A percentile compares a stretch with the other conserved stretches of the same genome.
Conservation (phyloP, 2,329 filamentous ascomycete genomes). For the Pseudopithomyces maydicus region DNA sequence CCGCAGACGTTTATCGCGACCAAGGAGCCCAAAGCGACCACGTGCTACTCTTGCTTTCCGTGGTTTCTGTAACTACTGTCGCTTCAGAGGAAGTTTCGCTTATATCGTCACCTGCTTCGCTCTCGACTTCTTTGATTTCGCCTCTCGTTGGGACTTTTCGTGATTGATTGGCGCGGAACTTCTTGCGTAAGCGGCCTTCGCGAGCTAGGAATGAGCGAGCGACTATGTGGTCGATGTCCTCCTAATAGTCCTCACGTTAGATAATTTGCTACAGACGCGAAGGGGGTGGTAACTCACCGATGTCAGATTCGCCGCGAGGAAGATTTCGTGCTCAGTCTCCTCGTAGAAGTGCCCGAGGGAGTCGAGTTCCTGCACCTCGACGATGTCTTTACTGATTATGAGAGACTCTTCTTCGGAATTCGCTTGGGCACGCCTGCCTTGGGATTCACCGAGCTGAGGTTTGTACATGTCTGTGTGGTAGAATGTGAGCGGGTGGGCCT, state of each 20-base stretch:
- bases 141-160: background rate
- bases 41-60: slow-evolving; percentile 1
- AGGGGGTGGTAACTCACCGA: background rate
- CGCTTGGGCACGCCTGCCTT: background rate
- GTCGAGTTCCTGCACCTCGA: slow-evolving; percentile 9
- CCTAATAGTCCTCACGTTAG: background rate
- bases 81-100: background rate
- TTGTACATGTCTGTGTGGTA: slow-evolving; percentile 7
- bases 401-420: slow-evolving; percentile 9
- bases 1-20: background rate
- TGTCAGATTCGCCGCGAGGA: slow-evolving; percentile 5
- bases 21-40: slow-evolving; percentile 8
- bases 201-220: slow-evolving; percentile 7
- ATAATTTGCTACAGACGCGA: no score
- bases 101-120: slow-evolving; percentile 3
- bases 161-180: slow-evolving; percentile 1
- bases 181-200: slow-evolving; percentile 6
- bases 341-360: slow-evolving; percentile 8
- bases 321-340: background rate
- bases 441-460: slow-evolving; percentile 4
- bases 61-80: background rate
- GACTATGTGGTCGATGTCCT: slow-evolving; percentile 11
- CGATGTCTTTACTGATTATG: slow-evolving; percentile 11
- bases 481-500: background rate
- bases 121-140: background rate